Base-by-base conservation (phyloP, 441 rosid genomes). In the Biscutella laevigata region DNA sequence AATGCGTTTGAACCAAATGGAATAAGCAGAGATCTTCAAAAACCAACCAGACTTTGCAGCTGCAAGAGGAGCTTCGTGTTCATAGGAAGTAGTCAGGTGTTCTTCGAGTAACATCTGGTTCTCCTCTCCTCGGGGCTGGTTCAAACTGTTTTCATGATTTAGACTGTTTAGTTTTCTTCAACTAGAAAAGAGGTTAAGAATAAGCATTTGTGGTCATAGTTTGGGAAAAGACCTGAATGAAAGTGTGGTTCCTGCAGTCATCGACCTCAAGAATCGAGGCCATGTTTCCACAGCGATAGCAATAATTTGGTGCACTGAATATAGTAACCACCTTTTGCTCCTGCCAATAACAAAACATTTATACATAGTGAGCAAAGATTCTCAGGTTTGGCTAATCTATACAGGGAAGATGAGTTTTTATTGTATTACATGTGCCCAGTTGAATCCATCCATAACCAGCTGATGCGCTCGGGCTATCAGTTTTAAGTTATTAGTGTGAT, bases 401-500 rank as follows among this genome's bases (percentile, higher is more conserved):
- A 48, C n/a, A 62, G 26, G 39, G 9, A 37, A 40, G 22, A 64
- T 12, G 34, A 55, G 27, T n/a, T 49, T 36, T 53, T 58, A 30
- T 59, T 51, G 28, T 12, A 42, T 66, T 71, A 82, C 91, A 64
- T 83, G 91, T 21, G 83, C 83, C 91, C 87, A 83, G 73, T 80
- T 80, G 64, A 55, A 83, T 45, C 91, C 91, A 50, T 83, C 91
- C 91, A 83, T 83, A 46, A 83, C 91, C 58, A 83, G 80, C 69
- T 83, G 91, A 69, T 83, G 91, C 53, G 91, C 91, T 71, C 91
- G 70, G 16, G 91, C 86, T 15, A 83, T 83, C 59, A 83, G 59
- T 37, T 78, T 80, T 51, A 83, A 71, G 69, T 46, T 71, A 68
- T 83, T 83, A 28, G 71, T 71, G 69, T 80, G 87, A 66, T 83